Conservation (phyloP, 768 basidiomycete species). For the Leccinum arenicola region DNA sequence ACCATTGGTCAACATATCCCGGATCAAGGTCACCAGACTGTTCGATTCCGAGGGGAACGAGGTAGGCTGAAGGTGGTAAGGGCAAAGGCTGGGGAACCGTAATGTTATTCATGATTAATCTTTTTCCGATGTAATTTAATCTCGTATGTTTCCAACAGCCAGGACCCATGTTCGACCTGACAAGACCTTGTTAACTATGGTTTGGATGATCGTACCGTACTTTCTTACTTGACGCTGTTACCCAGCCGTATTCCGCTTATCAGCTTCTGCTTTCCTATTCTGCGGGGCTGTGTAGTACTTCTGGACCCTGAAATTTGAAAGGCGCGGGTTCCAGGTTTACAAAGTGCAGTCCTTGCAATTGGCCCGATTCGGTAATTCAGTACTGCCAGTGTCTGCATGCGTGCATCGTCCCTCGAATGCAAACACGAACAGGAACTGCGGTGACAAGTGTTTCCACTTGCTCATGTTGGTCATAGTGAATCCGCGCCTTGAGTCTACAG, state of each 20-base stretch:
- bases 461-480: no score
- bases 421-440: no score
- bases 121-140: constrained; percentile 2
- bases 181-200: background rate
- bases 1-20: constrained; percentile 57
- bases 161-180: background rate
- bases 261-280: no score
- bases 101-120: constrained; percentile 2
- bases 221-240: background rate
- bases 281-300: no score
- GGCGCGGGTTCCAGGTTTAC: no score
- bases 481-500: no score
- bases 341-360: no score
- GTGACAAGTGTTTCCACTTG: no score
- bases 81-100: background rate
- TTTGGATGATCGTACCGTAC: background rate
- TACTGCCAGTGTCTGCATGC: no score
- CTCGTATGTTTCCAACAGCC: constrained; percentile 2
- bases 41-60: constrained; percentile 68
- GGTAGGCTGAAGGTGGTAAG: background rate
- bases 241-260: background rate
- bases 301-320: no score
- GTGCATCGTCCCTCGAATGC: no score
- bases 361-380: no score
- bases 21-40: constrained; percentile 47